These are phyloP conservation scores for Blastocystis sp. DNA, from an alignment of 352 stramenopile species.

Conservation along the genomic window DNA sequence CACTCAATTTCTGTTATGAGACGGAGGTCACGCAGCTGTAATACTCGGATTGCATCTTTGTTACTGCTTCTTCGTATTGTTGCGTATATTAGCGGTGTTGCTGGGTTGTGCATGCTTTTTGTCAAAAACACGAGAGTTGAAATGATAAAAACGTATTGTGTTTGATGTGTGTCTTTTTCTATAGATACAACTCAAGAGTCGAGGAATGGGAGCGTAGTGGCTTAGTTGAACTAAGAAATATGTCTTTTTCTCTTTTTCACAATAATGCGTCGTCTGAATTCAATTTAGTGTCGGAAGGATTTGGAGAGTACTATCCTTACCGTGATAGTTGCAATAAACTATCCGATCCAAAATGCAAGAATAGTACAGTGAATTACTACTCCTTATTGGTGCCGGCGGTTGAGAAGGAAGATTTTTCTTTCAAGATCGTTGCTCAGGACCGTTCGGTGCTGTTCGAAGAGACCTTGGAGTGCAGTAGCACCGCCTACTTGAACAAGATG, in stretches of 20 bases:
- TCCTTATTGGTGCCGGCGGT: not conserved
- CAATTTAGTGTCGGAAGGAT: not conserved
- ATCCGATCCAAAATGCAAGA: not conserved
- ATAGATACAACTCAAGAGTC: conserved; percentile 1
- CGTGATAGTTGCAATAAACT: conserved; percentile 3
- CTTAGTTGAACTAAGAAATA: not conserved
- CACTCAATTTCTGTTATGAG: not conserved
- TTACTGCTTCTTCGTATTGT: not conserved
- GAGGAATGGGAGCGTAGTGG: not conserved
- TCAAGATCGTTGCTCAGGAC: not conserved
- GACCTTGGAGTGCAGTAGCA: not conserved
- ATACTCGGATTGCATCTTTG: not conserved
- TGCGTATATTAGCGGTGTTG: not conserved
- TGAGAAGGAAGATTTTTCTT: not conserved
- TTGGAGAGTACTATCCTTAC: conserved; percentile 25
- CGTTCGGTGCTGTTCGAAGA: not conserved
- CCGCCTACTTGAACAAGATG: not conserved
- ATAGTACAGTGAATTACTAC: not conserved
- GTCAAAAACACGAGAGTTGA: not conserved
- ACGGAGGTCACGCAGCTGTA: not conserved
- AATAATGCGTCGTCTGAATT: not conserved
- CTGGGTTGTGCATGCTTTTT: conserved; percentile 36
- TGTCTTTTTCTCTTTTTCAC: not conserved
- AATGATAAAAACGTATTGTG: not conserved
- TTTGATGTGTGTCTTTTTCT: not conserved